Conservation (phyloP, 257 asterid genomes). For the Jacaranda mimosifolia region DNA sequence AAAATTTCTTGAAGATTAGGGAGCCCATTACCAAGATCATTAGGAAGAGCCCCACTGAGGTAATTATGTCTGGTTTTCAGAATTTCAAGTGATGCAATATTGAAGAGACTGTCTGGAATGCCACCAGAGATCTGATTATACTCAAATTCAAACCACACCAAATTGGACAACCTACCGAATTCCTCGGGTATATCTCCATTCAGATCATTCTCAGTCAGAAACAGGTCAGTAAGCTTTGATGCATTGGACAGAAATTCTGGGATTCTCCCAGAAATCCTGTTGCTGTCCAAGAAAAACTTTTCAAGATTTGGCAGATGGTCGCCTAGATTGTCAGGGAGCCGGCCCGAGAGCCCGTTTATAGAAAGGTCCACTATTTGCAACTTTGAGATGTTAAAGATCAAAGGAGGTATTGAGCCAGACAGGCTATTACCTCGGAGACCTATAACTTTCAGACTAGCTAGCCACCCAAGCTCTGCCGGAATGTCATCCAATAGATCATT, state of each 20-base stretch:
- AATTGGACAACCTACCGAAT: slow-evolving; percentile 31
- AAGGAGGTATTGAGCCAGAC: slow-evolving; percentile 45
- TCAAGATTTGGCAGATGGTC: slow-evolving; percentile 40
- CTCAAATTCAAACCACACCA: slow-evolving; percentile 47
- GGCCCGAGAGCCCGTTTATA: slow-evolving; percentile 43
- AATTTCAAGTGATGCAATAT: slow-evolving; percentile 46
- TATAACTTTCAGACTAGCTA: slow-evolving; percentile 32
- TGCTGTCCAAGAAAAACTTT: slow-evolving; percentile 46
- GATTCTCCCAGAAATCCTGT: slow-evolving; percentile 47
- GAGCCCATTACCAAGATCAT: slow-evolving; percentile 50
- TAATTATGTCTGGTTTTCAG: slow-evolving; percentile 42
- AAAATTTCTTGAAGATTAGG: slow-evolving; percentile 51
- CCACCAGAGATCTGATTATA: slow-evolving; percentile 44
- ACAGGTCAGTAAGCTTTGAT: slow-evolving; percentile 38
- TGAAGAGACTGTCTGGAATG: slow-evolving; percentile 46
- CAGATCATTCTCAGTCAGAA: slow-evolving; percentile 48
- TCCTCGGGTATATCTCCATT: slow-evolving; percentile 47
- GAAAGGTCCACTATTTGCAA: slow-evolving; percentile 44
- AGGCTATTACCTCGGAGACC: slow-evolving; percentile 37
- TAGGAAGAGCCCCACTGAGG: slow-evolving; percentile 49
- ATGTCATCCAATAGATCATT: slow-evolving; percentile 44
- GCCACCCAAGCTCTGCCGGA: slow-evolving; percentile 46
- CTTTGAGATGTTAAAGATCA: slow-evolving; percentile 49
- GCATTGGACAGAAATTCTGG: slow-evolving; percentile 49
- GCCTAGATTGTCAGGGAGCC: slow-evolving; percentile 44